Evolutionary conservation across 83 land plant genomes (phyloP).

Genomic region (Picea abies): DNA sequence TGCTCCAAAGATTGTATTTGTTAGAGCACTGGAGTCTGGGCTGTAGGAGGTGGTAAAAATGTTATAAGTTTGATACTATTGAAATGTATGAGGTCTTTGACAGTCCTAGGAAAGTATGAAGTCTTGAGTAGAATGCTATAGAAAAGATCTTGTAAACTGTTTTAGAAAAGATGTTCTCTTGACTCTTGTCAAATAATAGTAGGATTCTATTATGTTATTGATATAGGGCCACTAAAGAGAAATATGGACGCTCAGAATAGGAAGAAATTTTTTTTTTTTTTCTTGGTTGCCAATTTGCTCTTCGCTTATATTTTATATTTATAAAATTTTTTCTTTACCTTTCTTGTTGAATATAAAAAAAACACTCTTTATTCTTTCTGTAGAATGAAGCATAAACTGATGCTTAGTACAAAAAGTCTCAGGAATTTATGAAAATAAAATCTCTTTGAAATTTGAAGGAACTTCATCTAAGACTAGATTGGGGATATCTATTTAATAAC

Average conservation of each 20-base stretch:
- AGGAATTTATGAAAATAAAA: neutral
- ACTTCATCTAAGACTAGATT: neutral
- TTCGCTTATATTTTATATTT: neutral
- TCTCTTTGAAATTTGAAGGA: neutral
- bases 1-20: no score
- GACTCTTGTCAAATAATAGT: neutral
- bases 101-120: neutral
- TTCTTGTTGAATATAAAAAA: neutral
- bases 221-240: neutral
- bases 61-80: neutral
- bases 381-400: neutral
- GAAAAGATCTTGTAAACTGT: neutral
- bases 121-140: neutral
- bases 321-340: neutral
- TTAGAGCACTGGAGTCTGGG: neutral
- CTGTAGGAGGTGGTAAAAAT: neutral
- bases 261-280: neutral
- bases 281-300: neutral
- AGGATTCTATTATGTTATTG: neutral
- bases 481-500: neutral
- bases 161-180: no score
- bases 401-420: neutral
- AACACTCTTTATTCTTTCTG: neutral
- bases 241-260: neutral
- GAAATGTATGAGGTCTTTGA: neutral